These are phyloP conservation scores for Acacia confusa DNA, from an alignment of 306 rosid genomes.

Conservation along the genomic window DNA sequence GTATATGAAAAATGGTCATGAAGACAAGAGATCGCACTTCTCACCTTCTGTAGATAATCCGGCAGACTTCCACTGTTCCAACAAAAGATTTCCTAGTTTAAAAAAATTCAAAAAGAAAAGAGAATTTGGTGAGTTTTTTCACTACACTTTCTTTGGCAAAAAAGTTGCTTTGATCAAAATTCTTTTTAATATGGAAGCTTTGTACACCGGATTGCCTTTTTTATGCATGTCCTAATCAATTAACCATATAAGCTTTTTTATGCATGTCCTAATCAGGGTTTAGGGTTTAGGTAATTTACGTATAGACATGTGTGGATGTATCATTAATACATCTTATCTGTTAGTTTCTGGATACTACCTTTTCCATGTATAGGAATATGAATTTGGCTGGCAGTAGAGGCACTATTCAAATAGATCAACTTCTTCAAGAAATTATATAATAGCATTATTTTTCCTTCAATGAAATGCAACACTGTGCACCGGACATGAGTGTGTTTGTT, in stretches of 20 bases:
- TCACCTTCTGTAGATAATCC: conserved; percentile 72
- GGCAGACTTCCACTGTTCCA: conserved; percentile 76
- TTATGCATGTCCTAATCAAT: not conserved
- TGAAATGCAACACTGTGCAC: not conserved
- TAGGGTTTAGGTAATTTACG: conserved; percentile 1
- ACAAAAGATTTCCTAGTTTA: conserved; percentile 64
- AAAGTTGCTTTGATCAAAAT: conserved; percentile 8
- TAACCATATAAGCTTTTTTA: not conserved
- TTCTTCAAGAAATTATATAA: conserved; percentile 10
- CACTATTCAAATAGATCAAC: not conserved
- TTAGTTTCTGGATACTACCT: not conserved
- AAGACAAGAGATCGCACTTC: conserved; percentile 48
- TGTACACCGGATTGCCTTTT: too few species aligned
- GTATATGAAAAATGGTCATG: not conserved
- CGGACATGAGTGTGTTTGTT: not conserved
- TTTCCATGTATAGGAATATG: not conserved
- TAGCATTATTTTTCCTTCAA: not conserved
- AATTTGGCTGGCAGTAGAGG: not conserved
- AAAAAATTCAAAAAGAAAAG: not conserved
- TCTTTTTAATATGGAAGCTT: not conserved
- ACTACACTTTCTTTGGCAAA: conserved; percentile 10
- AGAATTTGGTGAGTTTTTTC: conserved; percentile 22
- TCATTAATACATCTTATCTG: not conserved
- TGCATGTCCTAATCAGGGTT: not conserved
- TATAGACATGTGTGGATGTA: not conserved